Base-by-base conservation (phyloP, 768 basidiomycete species). In the Dentipellis fragilis region DNA sequence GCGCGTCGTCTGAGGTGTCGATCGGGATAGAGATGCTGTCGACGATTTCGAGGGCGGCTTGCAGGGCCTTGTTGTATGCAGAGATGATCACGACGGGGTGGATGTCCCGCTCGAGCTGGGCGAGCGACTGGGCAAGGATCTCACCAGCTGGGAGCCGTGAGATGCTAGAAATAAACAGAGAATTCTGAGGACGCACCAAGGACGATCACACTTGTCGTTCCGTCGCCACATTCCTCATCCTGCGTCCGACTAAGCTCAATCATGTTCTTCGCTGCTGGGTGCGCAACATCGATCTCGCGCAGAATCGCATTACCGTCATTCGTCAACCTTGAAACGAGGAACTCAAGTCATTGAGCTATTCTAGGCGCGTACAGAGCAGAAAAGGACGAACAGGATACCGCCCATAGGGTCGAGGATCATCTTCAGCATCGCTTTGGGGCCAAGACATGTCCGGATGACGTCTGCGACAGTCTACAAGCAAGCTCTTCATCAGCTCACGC, bases 391-490 rank as follows among this genome's bases (percentile, higher is more conserved):
- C 95, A 97, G 66, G 63, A 99, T 98, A 54, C 96, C 96, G 52
- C 96, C 96, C 96, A 99, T 98, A 1, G 94, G 94, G 73, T 98
- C 95, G 46, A 97, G 73, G 63, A 98, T 96, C 96, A 99, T 98
- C 78, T 98, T 99, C 52, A 98, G 75, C 96, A 98, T 98, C 42
- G 96, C 85, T 66, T 96, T 95, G 0, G 95, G 95, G 1, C 94
- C 96, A 37, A 98, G 71, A 80, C 96, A 98, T 59, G 95, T 98
- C 58, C 95, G 72, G 64, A 98, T 97, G 4, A 99, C 94, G 77
- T 98, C 96, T 59, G 95, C 93, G 1, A 98, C 93, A 9, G 93
- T 96, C 93, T 94, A 57, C 19, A 55, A 12, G 29, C 21, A 12
- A 59, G 52, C 29, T 29, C 29, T 29, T 6, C 29, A 29, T 37